Base-by-base conservation (phyloP, 1,284 basidiomycete genomes). In the Boletellus deceptivus region DNA sequence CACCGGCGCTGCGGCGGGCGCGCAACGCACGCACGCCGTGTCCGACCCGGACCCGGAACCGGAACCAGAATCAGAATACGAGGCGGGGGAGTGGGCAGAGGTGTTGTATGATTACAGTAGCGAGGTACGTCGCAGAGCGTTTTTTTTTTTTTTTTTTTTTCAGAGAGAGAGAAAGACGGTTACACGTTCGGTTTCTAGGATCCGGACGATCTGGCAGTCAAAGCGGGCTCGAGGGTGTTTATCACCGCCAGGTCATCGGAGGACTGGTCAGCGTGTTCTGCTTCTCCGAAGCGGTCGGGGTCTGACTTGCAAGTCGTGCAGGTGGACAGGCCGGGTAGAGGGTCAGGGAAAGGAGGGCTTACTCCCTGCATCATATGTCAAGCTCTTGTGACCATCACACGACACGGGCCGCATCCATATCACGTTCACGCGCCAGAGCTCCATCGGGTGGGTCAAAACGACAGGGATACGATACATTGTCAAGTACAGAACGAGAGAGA, bases 291-390 rank as follows among this genome's bases (percentile, higher is more conserved):
- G 18, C 6, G 6, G 11, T 46, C 35, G 49, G 24, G 35, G 48
- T 41, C 43, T 49, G 31, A 54, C 48, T 20, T 7, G 37, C 25
- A 25, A 44, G 37, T 25, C 46, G 52, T 39, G 37, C 60, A 90
- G 87, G 87, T 90, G 87, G 87, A 86, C 80, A 7, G 88, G 84
- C 10, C 81, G 85, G 65, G 65, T 79, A 25, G 72, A 85, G 56
- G 84, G 84, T 9, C 71, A 83, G 59, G 84, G 81, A 13, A 77
- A 70, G 60, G 74, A 75, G 44, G 87, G 88, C 4, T 68, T 89
- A 22, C 82, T 90, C 59, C 87, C 87, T 16, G 86, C 86, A 8
- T 78, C 86, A 20, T 90, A 90, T 69, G 86, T 86, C 59, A 83
- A 83, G 62, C 52, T 82, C 22, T 57, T 87, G 60, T 86, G 71